These are phyloP conservation scores for Didymella lethalis DNA, from an alignment of 2,329 filamentous ascomycete genomes.

Conservation along the genomic window DNA sequence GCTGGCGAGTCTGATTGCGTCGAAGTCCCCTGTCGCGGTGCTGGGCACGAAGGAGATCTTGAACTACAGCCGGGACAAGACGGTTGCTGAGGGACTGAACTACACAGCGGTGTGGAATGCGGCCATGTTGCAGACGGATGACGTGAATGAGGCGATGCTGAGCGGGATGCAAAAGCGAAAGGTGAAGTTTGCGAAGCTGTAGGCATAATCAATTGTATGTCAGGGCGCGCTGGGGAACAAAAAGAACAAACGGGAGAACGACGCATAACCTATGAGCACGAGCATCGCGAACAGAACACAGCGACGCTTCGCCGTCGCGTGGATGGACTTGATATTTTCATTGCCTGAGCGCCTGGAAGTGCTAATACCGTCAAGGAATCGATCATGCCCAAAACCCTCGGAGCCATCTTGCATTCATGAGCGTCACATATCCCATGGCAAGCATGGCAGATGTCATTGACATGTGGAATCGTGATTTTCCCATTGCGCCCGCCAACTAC, in stretches of 20 bases:
- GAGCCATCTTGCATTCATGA: conserved; percentile 31
- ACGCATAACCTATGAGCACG: neutral
- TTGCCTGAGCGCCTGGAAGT: conserved; percentile 55
- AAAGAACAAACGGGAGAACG: too few relatives aligned
- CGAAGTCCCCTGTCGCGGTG: conserved; percentile 87
- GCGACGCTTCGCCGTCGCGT: neutral
- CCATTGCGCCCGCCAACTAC: conserved; percentile 40
- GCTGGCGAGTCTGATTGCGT: conserved; percentile 71
- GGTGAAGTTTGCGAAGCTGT: conserved; percentile 87
- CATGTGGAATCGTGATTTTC: conserved; percentile 51
- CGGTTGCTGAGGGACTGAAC: conserved; percentile 76
- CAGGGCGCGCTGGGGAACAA: too few relatives aligned
- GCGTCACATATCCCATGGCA: conserved; percentile 50
- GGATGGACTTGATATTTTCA: conserved; percentile 53
- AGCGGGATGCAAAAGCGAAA: conserved; percentile 80
- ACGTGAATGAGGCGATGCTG: conserved; percentile 76
- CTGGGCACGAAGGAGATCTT: conserved; percentile 87
- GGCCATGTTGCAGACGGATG: conserved; percentile 79
- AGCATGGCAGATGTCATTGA: conserved; percentile 44
- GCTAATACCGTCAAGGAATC: conserved; percentile 50
- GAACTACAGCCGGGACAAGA: conserved; percentile 81
- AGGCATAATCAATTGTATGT: conserved; percentile 3
- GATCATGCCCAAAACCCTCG: conserved; percentile 46
- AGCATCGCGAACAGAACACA: neutral
- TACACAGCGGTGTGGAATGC: conserved; percentile 92